phyloP scores from a whole-genome alignment of 176 grass and related monocot species.

The Puccinellia tenuiflora region DNA sequence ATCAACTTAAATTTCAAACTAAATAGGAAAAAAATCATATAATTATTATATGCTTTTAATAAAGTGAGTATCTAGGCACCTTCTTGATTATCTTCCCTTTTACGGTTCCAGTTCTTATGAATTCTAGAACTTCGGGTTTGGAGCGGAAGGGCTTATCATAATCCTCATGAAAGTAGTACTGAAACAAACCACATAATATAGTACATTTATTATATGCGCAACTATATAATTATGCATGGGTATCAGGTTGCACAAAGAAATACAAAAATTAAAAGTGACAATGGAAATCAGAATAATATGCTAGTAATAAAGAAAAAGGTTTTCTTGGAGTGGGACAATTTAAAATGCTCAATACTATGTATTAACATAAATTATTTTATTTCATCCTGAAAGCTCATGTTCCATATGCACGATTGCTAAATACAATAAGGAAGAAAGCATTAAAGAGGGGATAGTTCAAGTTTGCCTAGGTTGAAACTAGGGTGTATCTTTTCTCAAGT shows the following conservation, averaged over 20 bases:
- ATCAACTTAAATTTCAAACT: not conserved
- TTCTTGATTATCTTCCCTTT: not conserved
- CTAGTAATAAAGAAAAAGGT: not conserved
- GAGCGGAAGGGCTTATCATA: not conserved
- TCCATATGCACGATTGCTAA: not conserved
- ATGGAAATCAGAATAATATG: not conserved
- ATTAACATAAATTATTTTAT: not conserved
- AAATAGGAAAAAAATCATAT: not conserved
- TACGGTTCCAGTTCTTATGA: not conserved
- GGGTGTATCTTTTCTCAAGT: not conserved
- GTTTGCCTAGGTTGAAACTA: not conserved
- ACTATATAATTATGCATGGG: not conserved
- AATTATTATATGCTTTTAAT: not conserved
- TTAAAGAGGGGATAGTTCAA: not conserved
- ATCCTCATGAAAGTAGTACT: not conserved
- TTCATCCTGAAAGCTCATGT: not conserved
- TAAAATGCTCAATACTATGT: not conserved
- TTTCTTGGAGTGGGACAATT: not conserved
- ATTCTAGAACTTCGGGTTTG: not conserved
- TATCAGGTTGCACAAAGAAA: not conserved
- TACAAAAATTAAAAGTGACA: not conserved
- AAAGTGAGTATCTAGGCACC: not conserved
- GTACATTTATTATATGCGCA: not conserved
- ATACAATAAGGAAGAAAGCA: not conserved
- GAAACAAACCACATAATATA: not conserved